Evolutionary conservation across 2,329 filamentous ascomycete genomes (phyloP).

Genomic region (Fusarium miscanthi): DNA sequence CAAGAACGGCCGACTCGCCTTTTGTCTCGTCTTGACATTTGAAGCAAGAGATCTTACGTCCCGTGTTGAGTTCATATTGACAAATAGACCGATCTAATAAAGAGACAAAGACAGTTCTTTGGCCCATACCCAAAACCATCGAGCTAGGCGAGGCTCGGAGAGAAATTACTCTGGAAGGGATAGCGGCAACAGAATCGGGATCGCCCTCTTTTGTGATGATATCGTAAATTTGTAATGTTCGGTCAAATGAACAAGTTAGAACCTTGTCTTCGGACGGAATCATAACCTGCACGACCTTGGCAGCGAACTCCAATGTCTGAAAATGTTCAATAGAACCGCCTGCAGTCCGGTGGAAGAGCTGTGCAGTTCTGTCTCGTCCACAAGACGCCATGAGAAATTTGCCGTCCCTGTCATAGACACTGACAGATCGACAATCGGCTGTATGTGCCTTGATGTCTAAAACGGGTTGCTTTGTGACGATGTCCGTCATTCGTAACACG

Average conservation of each 20-base stretch:
- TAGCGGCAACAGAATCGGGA: constrained; percentile 75
- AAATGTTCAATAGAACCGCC: constrained; percentile 76
- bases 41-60: constrained; percentile 78
- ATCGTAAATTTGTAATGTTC: constrained; percentile 86
- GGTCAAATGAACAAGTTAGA: constrained; percentile 88
- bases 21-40: constrained; percentile 85
- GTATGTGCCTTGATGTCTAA: constrained; percentile 87
- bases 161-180: constrained; percentile 80
- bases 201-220: constrained; percentile 76
- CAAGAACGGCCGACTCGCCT: constrained; percentile 83
- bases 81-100: constrained; percentile 70
- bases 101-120: constrained; percentile 67
- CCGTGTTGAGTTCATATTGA: constrained; percentile 72
- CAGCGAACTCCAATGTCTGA: constrained; percentile 93
- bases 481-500: constrained; percentile 78
- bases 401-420: constrained; percentile 72
- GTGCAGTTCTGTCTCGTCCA: constrained; percentile 89
- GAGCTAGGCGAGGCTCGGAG: constrained; percentile 89
- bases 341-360: constrained; percentile 77
- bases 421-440: constrained; percentile 84
- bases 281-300: constrained; percentile 80
- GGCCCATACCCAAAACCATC: constrained; percentile 77
- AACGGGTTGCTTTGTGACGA: constrained; percentile 67
- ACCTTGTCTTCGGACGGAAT: constrained; percentile 80
- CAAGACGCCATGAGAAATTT: constrained; percentile 80